Base-by-base conservation (phyloP, 106 monocot genomes). In the Dendrobium chrysotoxum region DNA sequence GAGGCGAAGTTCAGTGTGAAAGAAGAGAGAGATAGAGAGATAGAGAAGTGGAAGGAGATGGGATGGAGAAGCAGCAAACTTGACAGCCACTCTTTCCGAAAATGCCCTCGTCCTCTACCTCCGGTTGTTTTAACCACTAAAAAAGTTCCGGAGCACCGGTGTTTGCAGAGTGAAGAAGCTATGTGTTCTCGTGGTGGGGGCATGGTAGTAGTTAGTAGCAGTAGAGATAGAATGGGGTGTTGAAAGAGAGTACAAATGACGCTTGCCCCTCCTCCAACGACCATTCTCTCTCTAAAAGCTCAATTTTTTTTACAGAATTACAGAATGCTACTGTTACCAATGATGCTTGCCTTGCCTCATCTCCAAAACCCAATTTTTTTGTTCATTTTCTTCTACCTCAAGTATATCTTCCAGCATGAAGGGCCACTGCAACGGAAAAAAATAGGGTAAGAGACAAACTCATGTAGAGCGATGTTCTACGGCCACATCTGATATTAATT, bases 41-140 rank as follows among this genome's bases (percentile, higher is more conserved):
- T 66, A 31, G 28, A 72, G 74, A 21, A 21, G 12, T 6, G 26
- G 58, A 57, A 53, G 40, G 41, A 54, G 17, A 75, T 39, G 28
- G 25, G 16, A 71, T 26, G 83, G 38, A 40, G 66, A 53, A 31
- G 78, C 10, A 75, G 78, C 45, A 42, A 28, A 68, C 80, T 84
- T 76, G 82, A 23, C 23, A 53, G 68, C 28, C 46, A 35, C 80
- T 85, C 80, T 82, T 81, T 61, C 79, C 71, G 42, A 70, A 76
- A 80, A 85, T 58, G 46, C 78, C 79, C 75, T 73, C 50, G 26
- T 58, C 40, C 31, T 53, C 23, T 65, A 23, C 1, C 2, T 41
- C 28, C 75, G 38, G 72, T 31, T 17, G 40, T 30, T 74, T 74
- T 75, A 75, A 75, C 74, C 74, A 75, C 74, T n/a, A 4, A 75